Percentiles rank a stretch among this genome's conserved stretches.
These are phyloP conservation scores for Penicillium lividum DNA, from an alignment of 495 filamentous ascomycete species.

Conservation along the genomic window DNA sequence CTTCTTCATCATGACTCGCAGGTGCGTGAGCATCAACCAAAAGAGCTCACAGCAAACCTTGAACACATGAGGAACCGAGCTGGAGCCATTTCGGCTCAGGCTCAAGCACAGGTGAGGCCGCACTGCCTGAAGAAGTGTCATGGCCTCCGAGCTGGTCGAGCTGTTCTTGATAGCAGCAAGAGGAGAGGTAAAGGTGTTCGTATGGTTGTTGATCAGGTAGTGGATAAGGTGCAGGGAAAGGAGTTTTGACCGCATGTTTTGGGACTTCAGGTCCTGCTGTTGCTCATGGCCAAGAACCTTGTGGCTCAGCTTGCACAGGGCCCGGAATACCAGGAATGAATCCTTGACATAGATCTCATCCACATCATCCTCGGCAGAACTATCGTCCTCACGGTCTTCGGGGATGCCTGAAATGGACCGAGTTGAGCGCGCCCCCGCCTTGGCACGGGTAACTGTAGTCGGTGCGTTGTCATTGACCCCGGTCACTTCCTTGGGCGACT, in stretches of 20 bases:
- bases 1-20: constrained; percentile 96
- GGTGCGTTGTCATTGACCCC: constrained; percentile 85
- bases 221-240: constrained; percentile 93
- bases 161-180: constrained; percentile 87
- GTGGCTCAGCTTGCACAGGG: constrained; percentile 95
- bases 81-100: constrained; percentile 91
- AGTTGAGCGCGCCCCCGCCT: constrained; percentile 46
- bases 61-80: constrained; percentile 86
- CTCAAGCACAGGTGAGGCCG: constrained; percentile 95
- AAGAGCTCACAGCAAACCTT: constrained; percentile 97
- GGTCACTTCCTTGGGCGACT: constrained; percentile 92
- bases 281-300: constrained; percentile 87
- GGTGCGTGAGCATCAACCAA: constrained; percentile 91
- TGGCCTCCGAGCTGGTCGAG: constrained; percentile 79
- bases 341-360: constrained; percentile 97
- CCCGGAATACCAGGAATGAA: constrained; percentile 94
- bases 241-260: constrained; percentile 96
- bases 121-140: constrained; percentile 89
- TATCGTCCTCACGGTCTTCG: constrained; percentile 51
- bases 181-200: constrained; percentile 82
- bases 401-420: constrained; percentile 55
- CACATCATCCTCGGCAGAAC: constrained; percentile 78
- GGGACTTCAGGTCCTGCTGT: constrained; percentile 85
- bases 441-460: constrained; percentile 86
- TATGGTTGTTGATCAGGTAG: constrained; percentile 89